Evolutionary conservation across 2,329 filamentous ascomycete species (phyloP).

Genomic region (Byssochlamys sp.): DNA sequence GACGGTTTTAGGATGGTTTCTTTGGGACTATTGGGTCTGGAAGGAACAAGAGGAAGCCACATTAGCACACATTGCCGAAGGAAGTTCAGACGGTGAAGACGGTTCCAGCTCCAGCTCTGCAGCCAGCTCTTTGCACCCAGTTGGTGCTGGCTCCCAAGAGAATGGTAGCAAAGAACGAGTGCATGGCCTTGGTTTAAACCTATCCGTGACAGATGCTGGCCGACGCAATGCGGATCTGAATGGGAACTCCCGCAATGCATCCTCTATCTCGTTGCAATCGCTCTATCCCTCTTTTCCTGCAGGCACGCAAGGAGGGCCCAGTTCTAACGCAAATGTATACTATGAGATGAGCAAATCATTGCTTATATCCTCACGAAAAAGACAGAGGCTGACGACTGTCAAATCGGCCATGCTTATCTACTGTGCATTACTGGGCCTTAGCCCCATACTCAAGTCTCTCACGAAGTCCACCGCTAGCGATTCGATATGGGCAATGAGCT

Average conservation of each 20-base stretch:
- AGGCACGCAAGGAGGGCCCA: slow-evolving; percentile 10
- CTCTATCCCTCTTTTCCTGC: slow-evolving; percentile 16
- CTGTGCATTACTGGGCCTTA: slow-evolving; percentile 80
- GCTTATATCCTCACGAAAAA: slow-evolving; percentile 45
- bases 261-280: slow-evolving; percentile 48
- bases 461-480: slow-evolving; percentile 85
- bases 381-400: slow-evolving; percentile 64
- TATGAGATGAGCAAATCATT: slow-evolving; percentile 17
- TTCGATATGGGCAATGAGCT: slow-evolving; percentile 94
- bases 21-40: slow-evolving; percentile 87
- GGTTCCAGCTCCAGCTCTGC: slow-evolving; percentile 33
- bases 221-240: slow-evolving; percentile 19
- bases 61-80: slow-evolving; percentile 19
- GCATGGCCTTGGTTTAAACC: slow-evolving; percentile 35
- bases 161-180: slow-evolving; percentile 25
- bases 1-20: slow-evolving; percentile 76
- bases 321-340: slow-evolving; percentile 11
- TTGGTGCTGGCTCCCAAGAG: slow-evolving; percentile 15
- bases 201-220: slow-evolving; percentile 28
- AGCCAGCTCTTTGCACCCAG: slow-evolving; percentile 21
- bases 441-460: slow-evolving; percentile 92
- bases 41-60: slow-evolving; percentile 50
- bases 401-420: slow-evolving; percentile 92
- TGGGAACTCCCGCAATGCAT: slow-evolving; percentile 45
- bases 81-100: slow-evolving; percentile 24